These are phyloP conservation scores for Trichoderma reesei DNA, from an alignment of 495 filamentous ascomycete genomes.

Conservation along the genomic window DNA sequence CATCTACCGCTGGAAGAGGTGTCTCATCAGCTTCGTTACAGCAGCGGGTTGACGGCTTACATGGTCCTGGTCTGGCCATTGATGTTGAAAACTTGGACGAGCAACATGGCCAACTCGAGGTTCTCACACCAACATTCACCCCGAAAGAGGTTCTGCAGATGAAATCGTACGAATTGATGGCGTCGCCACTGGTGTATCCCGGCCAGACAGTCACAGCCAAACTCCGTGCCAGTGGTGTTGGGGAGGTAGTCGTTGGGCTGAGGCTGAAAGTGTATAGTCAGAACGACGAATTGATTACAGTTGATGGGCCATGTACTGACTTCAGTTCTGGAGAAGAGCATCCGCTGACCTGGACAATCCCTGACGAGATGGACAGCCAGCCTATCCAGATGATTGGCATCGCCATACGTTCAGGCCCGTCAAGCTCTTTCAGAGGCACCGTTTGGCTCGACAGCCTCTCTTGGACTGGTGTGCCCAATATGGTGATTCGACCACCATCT, in stretches of 20 bases:
- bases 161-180: constrained; percentile 18
- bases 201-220: constrained; percentile 18
- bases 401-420: background rate
- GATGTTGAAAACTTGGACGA: background rate
- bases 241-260: background rate
- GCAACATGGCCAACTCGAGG: constrained; percentile 7
- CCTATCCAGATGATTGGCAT: constrained; percentile 22
- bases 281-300: constrained; percentile 14
- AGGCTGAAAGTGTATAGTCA: constrained; percentile 16
- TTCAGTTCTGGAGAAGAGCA: background rate
- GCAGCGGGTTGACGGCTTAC: constrained; percentile 12
- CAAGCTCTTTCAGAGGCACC: constrained; percentile 9
- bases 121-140: constrained; percentile 20
- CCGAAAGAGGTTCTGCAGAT: constrained; percentile 15
- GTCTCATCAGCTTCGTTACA: constrained; percentile 5
- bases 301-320: background rate
- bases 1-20: background rate
- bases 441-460: constrained; percentile 20
- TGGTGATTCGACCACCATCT: constrained; percentile 11
- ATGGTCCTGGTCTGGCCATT: constrained; percentile 16
- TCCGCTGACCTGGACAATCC: constrained; percentile 17
- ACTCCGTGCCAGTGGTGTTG: constrained; percentile 8
- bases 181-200: constrained; percentile 21
- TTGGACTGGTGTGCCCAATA: constrained; percentile 17
- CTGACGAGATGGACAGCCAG: constrained; percentile 15